Evolutionary conservation across 805 yeast genomes (phyloP).

Genomic region (Lipomyces sp.): DNA sequence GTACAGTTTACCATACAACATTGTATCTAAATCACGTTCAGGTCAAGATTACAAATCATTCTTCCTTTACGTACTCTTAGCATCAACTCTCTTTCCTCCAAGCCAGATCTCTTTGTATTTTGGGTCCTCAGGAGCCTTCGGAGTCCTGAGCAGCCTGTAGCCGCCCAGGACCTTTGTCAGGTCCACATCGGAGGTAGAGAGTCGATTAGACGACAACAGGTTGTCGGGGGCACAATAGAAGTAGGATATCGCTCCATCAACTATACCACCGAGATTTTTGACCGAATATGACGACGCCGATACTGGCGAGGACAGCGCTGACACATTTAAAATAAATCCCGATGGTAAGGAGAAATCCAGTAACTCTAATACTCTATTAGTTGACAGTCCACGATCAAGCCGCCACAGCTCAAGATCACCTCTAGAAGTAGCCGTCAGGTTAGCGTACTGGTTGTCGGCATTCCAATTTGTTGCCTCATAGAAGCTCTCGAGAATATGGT

Average conservation of each 20-base stretch:
- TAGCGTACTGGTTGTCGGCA: constrained; percentile 74
- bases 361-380: constrained; percentile 47
- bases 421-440: constrained; percentile 71
- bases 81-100: constrained; percentile 41
- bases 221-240: constrained; percentile 62
- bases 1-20: constrained; percentile 84
- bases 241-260: constrained; percentile 85
- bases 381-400: neutral
- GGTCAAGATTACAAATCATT: neutral
- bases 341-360: constrained; percentile 75
- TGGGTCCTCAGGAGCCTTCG: constrained; percentile 40
- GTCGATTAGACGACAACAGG: constrained; percentile 16
- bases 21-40: constrained; percentile 43
- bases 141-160: constrained; percentile 62
- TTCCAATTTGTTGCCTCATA: constrained; percentile 76
- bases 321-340: constrained; percentile 66
- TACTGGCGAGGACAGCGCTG: constrained; percentile 69
- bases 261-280: constrained; percentile 42
- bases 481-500: constrained; percentile 76
- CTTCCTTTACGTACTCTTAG: constrained; percentile 22
- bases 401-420: constrained; percentile 41
- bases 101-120: constrained; percentile 42
- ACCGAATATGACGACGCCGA: constrained; percentile 76
- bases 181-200: constrained; percentile 48
- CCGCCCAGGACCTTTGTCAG: constrained; percentile 74